Conservation (phyloP, 2,329 filamentous ascomycete genomes). For the Penicillium sp. region DNA sequence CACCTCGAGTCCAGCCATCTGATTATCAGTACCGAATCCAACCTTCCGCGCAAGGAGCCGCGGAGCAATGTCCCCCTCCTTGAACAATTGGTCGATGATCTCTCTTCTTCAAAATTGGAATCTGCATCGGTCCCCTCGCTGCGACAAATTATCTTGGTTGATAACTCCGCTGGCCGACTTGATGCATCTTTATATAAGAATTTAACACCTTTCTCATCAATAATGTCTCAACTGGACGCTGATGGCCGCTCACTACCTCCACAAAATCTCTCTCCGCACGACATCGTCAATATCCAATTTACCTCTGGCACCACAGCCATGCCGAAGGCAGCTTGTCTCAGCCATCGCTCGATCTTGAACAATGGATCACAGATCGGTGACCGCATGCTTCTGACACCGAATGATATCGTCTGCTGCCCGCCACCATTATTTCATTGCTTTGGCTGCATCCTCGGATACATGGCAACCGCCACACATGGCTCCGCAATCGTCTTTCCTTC, state of each 20-base stretch:
- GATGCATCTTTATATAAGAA: conserved; percentile 47
- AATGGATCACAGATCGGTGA: conserved; percentile 84
- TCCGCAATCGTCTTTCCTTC: conserved; percentile 80
- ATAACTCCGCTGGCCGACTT: conserved; percentile 68
- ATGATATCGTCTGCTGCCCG: conserved; percentile 69
- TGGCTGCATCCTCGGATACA: conserved; percentile 87
- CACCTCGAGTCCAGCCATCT: conserved; percentile 75
- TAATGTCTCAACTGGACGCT: conserved; percentile 47
- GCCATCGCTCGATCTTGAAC: conserved; percentile 84
- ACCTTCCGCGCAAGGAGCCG: conserved; percentile 68
- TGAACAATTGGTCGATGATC: conserved; percentile 54
- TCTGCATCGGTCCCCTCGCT: conserved; percentile 69
- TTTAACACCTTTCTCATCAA: conserved; percentile 52
- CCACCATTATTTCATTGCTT: conserved; percentile 72
- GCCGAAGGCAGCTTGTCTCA: conserved; percentile 89
- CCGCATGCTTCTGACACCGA: conserved; percentile 75
- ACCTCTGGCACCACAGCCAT: conserved; percentile 90
- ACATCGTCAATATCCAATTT: conserved; percentile 94
- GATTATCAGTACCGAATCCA: conserved; percentile 84
- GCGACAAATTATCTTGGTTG: conserved; percentile 70
- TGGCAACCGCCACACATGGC: conserved; percentile 85
- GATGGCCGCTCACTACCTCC: conserved; percentile 46
- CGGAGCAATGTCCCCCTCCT: conserved; percentile 62
- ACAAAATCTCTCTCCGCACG: conserved; percentile 58
- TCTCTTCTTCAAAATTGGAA: conserved; percentile 47